Evolutionary conservation across 192 early-diverging fungal genomes (phyloP), one percentile per base, ranked within the genome.

Genomic region (Podila verticillata): DNA sequence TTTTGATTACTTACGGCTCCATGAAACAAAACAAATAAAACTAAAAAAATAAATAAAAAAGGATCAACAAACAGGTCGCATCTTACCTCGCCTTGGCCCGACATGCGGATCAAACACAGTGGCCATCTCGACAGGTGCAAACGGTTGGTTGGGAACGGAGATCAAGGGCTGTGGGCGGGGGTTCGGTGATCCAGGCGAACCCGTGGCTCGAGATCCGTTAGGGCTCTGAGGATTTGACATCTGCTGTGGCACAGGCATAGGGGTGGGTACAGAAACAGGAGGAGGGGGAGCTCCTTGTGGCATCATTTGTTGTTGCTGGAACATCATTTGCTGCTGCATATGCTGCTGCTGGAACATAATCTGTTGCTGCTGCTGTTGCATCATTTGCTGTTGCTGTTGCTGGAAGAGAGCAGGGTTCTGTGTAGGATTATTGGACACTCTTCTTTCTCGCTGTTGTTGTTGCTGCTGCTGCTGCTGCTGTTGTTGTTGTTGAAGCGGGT

Each of bases 351-450:
- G 54, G n/a, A 26, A 28, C 54, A 57, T 57, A 69, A 79, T 67
- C 22, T 79, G 75, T 29, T 79, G 75, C 22, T 64, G 62, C 62
- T 64, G 62, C 48, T 80, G 77, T 28, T 48, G 72, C 34, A 80
- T 22, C 9, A 72, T 69, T 30, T 80, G 77, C 35, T 77, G 74
- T 34, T 80, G 77, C 35, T 79, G 74, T 36, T 73, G 72, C 56
- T 68, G 66, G 51, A 54, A 34, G 62, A 49, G 32, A 57, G 68
- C 57, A 79, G 39, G 29, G 30, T 60, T 47, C 62, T 79, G 24
- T 59, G 59, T 12, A 48, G 66, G 51, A 22, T 65, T 57, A 58
- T 71, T 60, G 47, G 31, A 64, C 57, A 24, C 44, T 64, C 17
- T 78, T 49, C 32, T 66, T 63, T 15, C 65, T 48, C 19, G 57